A percentile compares a stretch with the other conserved stretches of the same genome.
These are phyloP conservation scores for Aspergillus pseudoglaucus DNA, from an alignment of 2,329 filamentous ascomycete genomes.

Conservation along the genomic window DNA sequence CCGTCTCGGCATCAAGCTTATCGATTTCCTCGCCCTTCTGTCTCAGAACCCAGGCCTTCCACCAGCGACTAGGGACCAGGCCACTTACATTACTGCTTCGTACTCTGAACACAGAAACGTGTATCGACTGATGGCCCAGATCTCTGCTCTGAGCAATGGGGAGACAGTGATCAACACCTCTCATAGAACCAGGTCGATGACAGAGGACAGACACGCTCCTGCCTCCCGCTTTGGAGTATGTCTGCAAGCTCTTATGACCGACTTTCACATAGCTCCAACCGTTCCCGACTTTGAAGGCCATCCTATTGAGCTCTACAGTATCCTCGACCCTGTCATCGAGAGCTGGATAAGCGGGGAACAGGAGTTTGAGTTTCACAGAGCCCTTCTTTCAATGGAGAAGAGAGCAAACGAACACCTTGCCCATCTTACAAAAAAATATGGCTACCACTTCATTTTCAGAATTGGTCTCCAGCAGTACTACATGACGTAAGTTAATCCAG, in stretches of 20 bases:
- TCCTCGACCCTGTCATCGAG: conserved; percentile 12
- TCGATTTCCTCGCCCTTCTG: conserved; percentile 6
- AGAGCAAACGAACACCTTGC: conserved; percentile 17
- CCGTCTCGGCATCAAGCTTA: conserved; percentile 1
- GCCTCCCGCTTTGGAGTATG: conserved; percentile 7
- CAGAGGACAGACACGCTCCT: conserved; percentile 1
- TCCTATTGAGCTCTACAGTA: conserved; percentile 14
- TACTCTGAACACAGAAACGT: conserved; percentile 11
- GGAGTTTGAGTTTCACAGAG: conserved; percentile 11
- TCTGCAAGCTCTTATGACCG: conserved; percentile 9
- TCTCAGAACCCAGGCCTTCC: conserved; percentile 3
- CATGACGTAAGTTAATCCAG: conserved; percentile 16
- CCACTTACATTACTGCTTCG: conserved; percentile 10
- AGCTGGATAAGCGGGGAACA: conserved; percentile 4
- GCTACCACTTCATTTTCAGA: conserved; percentile 20
- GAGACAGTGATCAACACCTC: conserved; percentile 3
- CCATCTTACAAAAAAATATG: conserved; percentile 13
- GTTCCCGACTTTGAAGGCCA: conserved; percentile 17
- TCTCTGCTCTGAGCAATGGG: conserved; percentile 2
- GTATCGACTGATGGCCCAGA: conserved; percentile 15
- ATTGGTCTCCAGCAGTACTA: conserved; percentile 21
- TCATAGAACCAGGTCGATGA: conserved; percentile 1
- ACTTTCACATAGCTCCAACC: conserved; percentile 11
- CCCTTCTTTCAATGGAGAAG: conserved; percentile 13
- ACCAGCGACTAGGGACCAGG: conserved; percentile 6